These are phyloP conservation scores for Metschnikowia dekortorum DNA, from an alignment of 805 yeast genomes.

Conservation along the genomic window DNA sequence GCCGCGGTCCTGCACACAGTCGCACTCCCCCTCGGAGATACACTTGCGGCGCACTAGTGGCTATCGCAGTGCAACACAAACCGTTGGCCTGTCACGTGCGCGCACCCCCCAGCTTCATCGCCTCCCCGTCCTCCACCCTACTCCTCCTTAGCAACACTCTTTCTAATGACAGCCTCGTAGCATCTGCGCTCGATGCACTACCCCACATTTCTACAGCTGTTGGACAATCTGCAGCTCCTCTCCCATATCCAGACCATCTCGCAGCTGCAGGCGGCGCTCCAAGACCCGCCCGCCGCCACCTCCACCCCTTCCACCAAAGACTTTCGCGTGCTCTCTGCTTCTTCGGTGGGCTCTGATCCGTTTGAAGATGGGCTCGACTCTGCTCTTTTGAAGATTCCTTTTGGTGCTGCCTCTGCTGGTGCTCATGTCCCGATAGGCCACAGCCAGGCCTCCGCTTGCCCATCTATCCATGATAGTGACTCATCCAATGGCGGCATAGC, in stretches of 20 bases:
- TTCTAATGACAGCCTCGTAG: not conserved
- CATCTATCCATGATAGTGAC: not conserved
- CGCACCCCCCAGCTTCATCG: too few species aligned
- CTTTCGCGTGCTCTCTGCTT: constrained; percentile 7
- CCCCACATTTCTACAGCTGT: constrained; percentile 18
- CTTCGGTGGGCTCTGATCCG: constrained; percentile 21
- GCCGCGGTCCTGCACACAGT: too few species aligned
- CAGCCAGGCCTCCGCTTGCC: not conserved
- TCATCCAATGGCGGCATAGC: constrained; percentile 3
- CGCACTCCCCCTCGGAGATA: too few species aligned
- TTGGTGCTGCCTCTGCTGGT: not conserved
- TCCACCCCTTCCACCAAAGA: not conserved
- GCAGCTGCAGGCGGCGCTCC: constrained; percentile 6
- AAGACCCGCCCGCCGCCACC: not conserved
- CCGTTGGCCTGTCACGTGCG: too few species aligned
- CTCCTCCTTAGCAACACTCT: not conserved
- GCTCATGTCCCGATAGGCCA: not conserved
- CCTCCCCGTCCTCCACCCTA: too few species aligned
- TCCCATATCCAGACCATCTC: constrained; percentile 17
- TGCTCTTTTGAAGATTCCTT: constrained; percentile 8
- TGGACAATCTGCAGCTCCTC: constrained; percentile 21
- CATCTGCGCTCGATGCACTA: constrained; percentile 1
- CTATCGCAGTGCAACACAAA: too few species aligned
- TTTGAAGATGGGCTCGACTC: constrained; percentile 25
- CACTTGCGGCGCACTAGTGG: too few species aligned